Conservation (phyloP, 371 early-diverging fungal genomes). For the Circinella umbellata region DNA sequence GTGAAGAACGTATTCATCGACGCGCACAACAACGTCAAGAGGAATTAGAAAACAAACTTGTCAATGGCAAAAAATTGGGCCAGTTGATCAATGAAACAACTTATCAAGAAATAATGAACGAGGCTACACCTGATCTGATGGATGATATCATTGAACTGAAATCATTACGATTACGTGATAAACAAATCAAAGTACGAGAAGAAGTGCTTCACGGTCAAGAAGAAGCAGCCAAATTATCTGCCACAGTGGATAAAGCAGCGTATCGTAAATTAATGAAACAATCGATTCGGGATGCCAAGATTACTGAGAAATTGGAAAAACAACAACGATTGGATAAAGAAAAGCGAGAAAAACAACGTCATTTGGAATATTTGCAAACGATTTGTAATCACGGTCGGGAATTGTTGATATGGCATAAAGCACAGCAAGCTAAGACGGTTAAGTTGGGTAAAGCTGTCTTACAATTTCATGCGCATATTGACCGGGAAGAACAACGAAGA, state of each 20-base stretch:
- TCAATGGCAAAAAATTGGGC: slow-evolving; percentile 53
- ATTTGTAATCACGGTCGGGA: slow-evolving; percentile 83
- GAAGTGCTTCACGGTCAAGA: slow-evolving; percentile 75
- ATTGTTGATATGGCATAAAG: slow-evolving; percentile 68
- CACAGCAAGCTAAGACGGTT: slow-evolving; percentile 66
- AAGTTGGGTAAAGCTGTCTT: slow-evolving; percentile 87
- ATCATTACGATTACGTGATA: slow-evolving; percentile 72
- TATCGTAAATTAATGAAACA: slow-evolving; percentile 91
- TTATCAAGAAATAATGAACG: slow-evolving; percentile 41
- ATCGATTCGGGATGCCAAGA: slow-evolving; percentile 87
- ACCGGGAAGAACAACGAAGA: slow-evolving; percentile 91
- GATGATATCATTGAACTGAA: slow-evolving; percentile 91
- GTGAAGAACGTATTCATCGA: slow-evolving; percentile 68
- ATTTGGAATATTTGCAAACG: slow-evolving; percentile 76
- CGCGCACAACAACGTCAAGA: slow-evolving; percentile 68
- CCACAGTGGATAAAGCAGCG: slow-evolving; percentile 77
- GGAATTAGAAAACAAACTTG: slow-evolving; percentile 27
- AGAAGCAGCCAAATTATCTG: slow-evolving; percentile 75
- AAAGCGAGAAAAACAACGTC: slow-evolving; percentile 84
- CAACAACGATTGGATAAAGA: slow-evolving; percentile 92
- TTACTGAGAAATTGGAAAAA: slow-evolving; percentile 91
- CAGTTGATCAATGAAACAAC: slow-evolving; percentile 33
- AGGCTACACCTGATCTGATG: slow-evolving; percentile 42
- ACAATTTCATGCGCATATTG: slow-evolving; percentile 79
- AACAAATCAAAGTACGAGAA: slow-evolving; percentile 78